Evolutionary conservation across 2,329 filamentous ascomycete genomes (phyloP), one percentile per base, ranked within the genome.

Genomic region (Orbilia oligospora): DNA sequence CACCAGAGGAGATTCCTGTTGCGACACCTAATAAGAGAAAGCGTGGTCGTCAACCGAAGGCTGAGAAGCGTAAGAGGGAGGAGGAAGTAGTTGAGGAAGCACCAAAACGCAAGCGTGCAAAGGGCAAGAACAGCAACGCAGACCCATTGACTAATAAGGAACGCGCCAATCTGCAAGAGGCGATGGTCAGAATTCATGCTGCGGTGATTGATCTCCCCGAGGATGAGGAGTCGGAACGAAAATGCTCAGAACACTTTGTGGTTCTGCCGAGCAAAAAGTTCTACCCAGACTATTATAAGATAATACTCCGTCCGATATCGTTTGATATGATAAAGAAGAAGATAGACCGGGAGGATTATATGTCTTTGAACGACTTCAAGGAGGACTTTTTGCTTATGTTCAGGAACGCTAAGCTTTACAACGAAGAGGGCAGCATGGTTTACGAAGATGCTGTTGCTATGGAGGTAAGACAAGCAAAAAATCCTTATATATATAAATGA

Each of bases 271-370:
- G 93, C 48, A 97, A 93, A 86, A 91, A 91, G 76, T 91, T 95
- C 76, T 99, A 97, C 83, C 92, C 93, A 27, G 94, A 98, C 84
- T 99, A 99, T 86, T 99, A 97, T 84, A 86, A 95, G 83, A 90
- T 97, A 84, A 99, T 99, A 84, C 90, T 91, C 83, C 91, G 91
- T 69, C 96, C 96, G 0, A 97, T 99, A 83, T 95, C 93, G 83
- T 97, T 98, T 92, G 96, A 97, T 82, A 91, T 94, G 84, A 97
- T 99, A 83, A 90, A 93, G 84, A 93, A 92, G 84, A 95, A 93
- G 87, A 97, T 99, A 86, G 97, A 97, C 87, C 95, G 93, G 85
- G 93, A 97, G 83, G 93, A 97, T 83, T 99, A 99, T 85, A 90
- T 89, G 81, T 92, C 89, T 82, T 85, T 97, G 78, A 90, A 89